These are phyloP conservation scores for Candida piceae DNA, from an alignment of 805 yeast genomes.

Conservation along the genomic window DNA sequence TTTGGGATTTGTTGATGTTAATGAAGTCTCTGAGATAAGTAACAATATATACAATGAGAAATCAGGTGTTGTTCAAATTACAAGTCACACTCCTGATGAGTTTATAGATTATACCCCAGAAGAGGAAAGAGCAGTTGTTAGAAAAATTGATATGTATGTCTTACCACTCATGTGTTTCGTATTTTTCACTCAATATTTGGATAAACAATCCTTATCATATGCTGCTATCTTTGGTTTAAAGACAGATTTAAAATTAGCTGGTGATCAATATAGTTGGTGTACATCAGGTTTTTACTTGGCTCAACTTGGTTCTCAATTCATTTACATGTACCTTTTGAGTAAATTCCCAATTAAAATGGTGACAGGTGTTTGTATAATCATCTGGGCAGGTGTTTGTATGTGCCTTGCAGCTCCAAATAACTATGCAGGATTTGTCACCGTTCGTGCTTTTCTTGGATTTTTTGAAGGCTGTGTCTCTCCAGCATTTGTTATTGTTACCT, in stretches of 20 bases:
- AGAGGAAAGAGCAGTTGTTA: constrained; percentile 29
- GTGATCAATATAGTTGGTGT: constrained; percentile 31
- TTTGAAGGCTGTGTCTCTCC: constrained; percentile 54
- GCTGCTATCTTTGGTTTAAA: constrained; percentile 55
- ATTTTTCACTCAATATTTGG: constrained; percentile 16
- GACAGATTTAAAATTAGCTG: constrained; percentile 44
- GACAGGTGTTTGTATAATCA: constrained; percentile 41
- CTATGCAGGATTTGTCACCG: constrained; percentile 41
- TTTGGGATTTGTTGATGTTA: background rate
- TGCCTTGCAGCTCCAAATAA: constrained; percentile 41
- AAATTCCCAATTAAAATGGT: constrained; percentile 51
- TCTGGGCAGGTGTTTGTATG: constrained; percentile 58
- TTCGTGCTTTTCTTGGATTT: constrained; percentile 45
- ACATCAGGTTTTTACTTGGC: constrained; percentile 34
- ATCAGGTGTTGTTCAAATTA: background rate
- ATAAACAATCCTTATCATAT: constrained; percentile 19
- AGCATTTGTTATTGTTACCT: constrained; percentile 48
- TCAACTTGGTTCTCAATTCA: constrained; percentile 40
- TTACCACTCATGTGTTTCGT: constrained; percentile 30
- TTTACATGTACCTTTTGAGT: constrained; percentile 51
- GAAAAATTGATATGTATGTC: constrained; percentile 35
- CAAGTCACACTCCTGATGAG: constrained; percentile 38
- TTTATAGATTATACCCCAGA: constrained; percentile 15
- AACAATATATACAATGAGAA: background rate
- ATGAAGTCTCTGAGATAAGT: background rate